A percentile compares a stretch with the other conserved stretches of the same genome.
Evolutionary conservation across 1,284 basidiomycete species (phyloP).

Genomic region (Cutaneotrichosporon sp.): DNA sequence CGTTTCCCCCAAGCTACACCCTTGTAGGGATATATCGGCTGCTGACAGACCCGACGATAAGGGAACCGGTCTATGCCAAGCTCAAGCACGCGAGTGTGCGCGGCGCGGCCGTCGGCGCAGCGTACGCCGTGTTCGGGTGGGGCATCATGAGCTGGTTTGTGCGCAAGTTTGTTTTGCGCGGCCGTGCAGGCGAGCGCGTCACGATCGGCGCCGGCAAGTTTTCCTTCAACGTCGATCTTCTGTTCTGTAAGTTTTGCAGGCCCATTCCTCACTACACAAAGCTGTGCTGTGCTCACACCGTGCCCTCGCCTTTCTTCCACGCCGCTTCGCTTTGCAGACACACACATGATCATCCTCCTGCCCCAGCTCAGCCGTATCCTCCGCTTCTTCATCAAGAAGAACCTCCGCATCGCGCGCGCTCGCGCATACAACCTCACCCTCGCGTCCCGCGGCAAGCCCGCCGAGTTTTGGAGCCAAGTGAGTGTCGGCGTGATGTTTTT

Average conservation of each 20-base stretch:
- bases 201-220: constrained; percentile 27
- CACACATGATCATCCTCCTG: constrained; percentile 64
- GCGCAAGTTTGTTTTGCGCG: constrained; percentile 30
- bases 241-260: constrained; percentile 40
- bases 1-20: constrained; percentile 44
- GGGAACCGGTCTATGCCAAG: constrained; percentile 44
- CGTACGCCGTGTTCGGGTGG: constrained; percentile 40
- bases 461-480: constrained; percentile 65
- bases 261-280: background rate
- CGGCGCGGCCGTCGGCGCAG: constrained; percentile 35
- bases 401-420: constrained; percentile 68
- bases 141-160: constrained; percentile 42
- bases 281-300: background rate
- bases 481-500: too few species aligned
- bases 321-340: constrained; percentile 54
- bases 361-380: constrained; percentile 67
- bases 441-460: constrained; percentile 66
- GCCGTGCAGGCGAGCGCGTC: constrained; percentile 20
- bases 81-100: constrained; percentile 44
- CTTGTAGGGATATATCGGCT: constrained; percentile 43
- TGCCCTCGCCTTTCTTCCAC: background rate
- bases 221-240: constrained; percentile 30
- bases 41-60: constrained; percentile 39
- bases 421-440: constrained; percentile 71
- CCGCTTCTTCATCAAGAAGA: constrained; percentile 69